phyloP scores from a whole-genome alignment of 139 green algal species.

The Micractinium conductrix region DNA sequence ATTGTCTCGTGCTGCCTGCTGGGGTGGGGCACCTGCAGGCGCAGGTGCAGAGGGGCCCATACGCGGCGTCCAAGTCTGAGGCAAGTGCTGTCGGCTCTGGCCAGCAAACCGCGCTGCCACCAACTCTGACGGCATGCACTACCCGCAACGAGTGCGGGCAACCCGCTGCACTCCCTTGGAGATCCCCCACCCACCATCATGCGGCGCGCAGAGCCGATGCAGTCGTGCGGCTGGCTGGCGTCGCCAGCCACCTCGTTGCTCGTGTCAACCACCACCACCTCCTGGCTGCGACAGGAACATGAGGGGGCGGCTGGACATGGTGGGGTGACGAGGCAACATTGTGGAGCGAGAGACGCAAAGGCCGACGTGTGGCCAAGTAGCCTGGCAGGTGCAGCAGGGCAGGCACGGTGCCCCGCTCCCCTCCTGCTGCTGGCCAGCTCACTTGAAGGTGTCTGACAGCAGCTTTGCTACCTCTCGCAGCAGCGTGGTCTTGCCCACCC shows the following conservation, averaged over 20 bases:
- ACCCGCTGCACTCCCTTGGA: too few species aligned
- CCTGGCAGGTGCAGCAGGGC: not conserved
- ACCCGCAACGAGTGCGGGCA: too few species aligned
- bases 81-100: too few species aligned
- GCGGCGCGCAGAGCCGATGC: constrained; percentile 62
- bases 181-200: too few species aligned
- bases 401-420: not conserved
- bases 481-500: constrained; percentile 89
- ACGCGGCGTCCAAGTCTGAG: too few species aligned
- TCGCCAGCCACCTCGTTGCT: constrained; percentile 95
- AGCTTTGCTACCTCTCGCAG: constrained; percentile 80
- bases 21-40: constrained; percentile 42
- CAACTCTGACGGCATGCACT: too few species aligned
- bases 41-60: too few species aligned
- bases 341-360: not conserved
- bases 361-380: not conserved
- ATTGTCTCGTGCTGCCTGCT: constrained; percentile 70
- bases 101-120: too few species aligned
- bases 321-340: too few species aligned
- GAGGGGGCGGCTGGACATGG: not conserved
- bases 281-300: not conserved
- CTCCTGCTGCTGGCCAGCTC: not conserved
- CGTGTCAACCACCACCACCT: constrained; percentile 93
- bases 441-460: constrained; percentile 56
- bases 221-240: constrained; percentile 80